These are phyloP conservation scores for Glebionis coronaria DNA, from an alignment of 129 eudicot genomes.

Conservation along the genomic window DNA sequence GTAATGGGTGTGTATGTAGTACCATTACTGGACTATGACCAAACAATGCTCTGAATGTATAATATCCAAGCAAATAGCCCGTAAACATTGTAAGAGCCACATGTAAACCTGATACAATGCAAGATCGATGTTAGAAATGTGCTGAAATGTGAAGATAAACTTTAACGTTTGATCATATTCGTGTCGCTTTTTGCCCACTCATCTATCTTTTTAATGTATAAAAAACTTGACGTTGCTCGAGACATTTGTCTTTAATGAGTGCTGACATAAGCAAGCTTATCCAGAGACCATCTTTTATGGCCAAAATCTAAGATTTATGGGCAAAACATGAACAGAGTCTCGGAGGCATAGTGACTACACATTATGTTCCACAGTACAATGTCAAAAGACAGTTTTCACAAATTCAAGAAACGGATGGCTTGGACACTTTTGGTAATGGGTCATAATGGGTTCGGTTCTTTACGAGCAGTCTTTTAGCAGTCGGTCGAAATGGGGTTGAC, in stretches of 20 bases:
- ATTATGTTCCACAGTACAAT: not conserved
- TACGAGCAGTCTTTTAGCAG: not conserved
- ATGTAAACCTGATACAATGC: conserved; percentile 62
- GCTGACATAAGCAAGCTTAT: not conserved
- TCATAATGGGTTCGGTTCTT: not conserved
- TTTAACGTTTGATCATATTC: not conserved
- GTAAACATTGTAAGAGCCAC: conserved; percentile 83
- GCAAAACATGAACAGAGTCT: not conserved
- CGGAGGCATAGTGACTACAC: not conserved
- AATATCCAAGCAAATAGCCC: conserved; percentile 81
- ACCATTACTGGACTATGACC: conserved; percentile 83
- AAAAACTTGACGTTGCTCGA: not conserved
- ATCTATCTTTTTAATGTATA: not conserved
- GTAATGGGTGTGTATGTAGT: conserved; percentile 10
- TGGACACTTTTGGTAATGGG: not conserved
- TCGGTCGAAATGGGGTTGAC: not conserved
- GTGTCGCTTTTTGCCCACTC: not conserved
- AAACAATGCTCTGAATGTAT: conserved; percentile 84
- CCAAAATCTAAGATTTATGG: not conserved
- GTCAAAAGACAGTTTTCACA: not conserved
- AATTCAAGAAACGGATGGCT: not conserved
- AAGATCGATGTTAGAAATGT: conserved; percentile 22
- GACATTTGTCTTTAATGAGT: not conserved
- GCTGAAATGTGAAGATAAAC: not conserved
- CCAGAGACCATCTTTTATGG: not conserved